phyloP scores from a whole-genome alignment of 192 early-diverging fungal species.

The Linnemannia exigua region DNA sequence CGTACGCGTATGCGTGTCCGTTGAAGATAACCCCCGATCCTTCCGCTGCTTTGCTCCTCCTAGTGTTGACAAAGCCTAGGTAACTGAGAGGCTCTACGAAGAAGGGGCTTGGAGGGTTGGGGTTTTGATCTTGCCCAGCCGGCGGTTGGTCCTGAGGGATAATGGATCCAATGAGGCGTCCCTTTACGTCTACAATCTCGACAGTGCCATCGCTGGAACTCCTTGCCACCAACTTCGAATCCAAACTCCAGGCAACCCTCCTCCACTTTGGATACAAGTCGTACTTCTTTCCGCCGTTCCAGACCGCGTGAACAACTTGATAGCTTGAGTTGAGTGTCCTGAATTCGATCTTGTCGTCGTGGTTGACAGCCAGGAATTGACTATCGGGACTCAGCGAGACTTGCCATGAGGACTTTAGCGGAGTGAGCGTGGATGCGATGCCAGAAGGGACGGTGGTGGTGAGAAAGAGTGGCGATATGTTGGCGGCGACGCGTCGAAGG shows the following conservation, averaged over 20 bases:
- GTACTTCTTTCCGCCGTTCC: constrained; percentile 18
- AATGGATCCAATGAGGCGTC: constrained; percentile 49
- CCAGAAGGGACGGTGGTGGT: constrained; percentile 62
- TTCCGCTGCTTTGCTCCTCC: constrained; percentile 16
- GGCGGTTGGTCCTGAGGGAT: constrained; percentile 33
- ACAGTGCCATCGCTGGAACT: constrained; percentile 62
- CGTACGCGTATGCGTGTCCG: constrained; percentile 65
- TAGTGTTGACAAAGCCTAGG: constrained; percentile 48
- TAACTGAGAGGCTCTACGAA: constrained; percentile 61
- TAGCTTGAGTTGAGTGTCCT: constrained; percentile 53
- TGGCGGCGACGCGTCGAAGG: constrained; percentile 40
- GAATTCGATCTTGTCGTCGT: constrained; percentile 62
- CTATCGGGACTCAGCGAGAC: constrained; percentile 55
- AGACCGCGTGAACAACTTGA: constrained; percentile 57
- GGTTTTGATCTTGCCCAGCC: neutral
- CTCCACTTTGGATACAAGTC: constrained; percentile 62
- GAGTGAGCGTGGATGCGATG: constrained; percentile 47
- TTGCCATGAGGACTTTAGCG: constrained; percentile 50
- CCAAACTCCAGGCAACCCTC: constrained; percentile 58
- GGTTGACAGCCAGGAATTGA: constrained; percentile 55
- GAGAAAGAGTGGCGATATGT: constrained; percentile 49
- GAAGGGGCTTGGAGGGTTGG: constrained; percentile 24
- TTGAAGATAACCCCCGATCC: constrained; percentile 33
- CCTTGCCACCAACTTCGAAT: constrained; percentile 56
- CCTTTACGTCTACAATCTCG: constrained; percentile 56